Conservation (phyloP, 2,329 filamentous ascomycete species). For the Periglandula ipomoeae region DNA sequence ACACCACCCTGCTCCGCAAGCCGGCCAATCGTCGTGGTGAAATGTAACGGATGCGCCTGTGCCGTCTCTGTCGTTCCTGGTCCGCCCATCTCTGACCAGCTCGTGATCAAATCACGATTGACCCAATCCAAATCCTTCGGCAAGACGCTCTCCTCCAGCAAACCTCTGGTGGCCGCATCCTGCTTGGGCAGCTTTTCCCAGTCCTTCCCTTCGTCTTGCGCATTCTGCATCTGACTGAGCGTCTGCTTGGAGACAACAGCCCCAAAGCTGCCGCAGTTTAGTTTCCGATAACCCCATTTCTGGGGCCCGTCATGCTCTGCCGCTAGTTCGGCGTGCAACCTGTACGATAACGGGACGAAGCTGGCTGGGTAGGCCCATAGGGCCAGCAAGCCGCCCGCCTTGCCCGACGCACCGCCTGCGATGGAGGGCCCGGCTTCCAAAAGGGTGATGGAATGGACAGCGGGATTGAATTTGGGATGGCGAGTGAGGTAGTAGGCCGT, state of each 20-base stretch:
- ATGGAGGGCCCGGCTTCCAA: constrained; percentile 76
- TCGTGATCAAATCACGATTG: constrained; percentile 51
- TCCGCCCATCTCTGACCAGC: constrained; percentile 74
- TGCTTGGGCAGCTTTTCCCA: constrained; percentile 58
- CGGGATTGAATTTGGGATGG: constrained; percentile 69
- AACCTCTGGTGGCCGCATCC: constrained; percentile 34
- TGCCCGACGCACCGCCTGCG: constrained; percentile 87
- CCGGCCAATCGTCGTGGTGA: constrained; percentile 75
- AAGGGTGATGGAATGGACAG: constrained; percentile 70
- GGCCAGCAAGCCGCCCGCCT: constrained; percentile 83
- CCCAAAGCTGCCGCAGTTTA: constrained; percentile 59
- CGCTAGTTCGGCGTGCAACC: constrained; percentile 75
- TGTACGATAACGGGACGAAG: constrained; percentile 79
- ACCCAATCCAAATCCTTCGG: constrained; percentile 83
- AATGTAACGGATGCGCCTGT: constrained; percentile 87
- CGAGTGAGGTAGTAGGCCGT: constrained; percentile 87
- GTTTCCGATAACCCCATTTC: constrained; percentile 76
- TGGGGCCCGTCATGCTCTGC: constrained; percentile 68
- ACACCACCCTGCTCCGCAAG: constrained; percentile 63
- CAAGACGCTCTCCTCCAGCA: constrained; percentile 49
- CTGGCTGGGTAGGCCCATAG: constrained; percentile 83
- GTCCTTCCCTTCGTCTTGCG: constrained; percentile 27
- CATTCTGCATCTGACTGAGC: constrained; percentile 20
- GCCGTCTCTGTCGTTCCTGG: constrained; percentile 66
- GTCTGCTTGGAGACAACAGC: constrained; percentile 28